Evolutionary conservation across 768 basidiomycete genomes (phyloP), one percentile per base, ranked within the genome.

Genomic region (Phlegmacium glaucopus): DNA sequence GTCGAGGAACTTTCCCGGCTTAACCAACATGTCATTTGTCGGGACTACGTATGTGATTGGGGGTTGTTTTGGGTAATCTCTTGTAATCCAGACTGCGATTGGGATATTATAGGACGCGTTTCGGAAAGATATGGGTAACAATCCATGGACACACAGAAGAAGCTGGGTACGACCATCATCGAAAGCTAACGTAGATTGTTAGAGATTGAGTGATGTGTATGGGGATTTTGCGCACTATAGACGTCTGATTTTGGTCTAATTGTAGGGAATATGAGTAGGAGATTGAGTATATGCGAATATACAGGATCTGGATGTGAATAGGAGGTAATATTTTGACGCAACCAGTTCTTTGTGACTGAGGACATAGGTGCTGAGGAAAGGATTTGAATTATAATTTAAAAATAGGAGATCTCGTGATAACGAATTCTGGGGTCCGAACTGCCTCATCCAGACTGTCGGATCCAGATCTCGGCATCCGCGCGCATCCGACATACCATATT

Each of bases 121-220:
- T 41, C 87, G 78, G 70, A 82, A 95, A 0, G 78, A 66, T 56
- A 99, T 96, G 4, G 93, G 94, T 1, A 99, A 74, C 4, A 97
- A 79, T 9, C 96, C 96, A 60, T 96, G 90, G 3, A 95, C 57
- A 54, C 91, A 93, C 47, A 98, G 83, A 22, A 99, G 78, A 13
- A 97, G 76, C 60, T 94, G 92, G 0, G 91, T 86, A 30, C 95
- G 83, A 39, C 96, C 96, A 54, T 96, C 92, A 65, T 99, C 93
- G 69, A 90, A 94, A 0, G 89, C 92, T 96, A n/a, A 54, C 39
- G 37, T 17, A 47, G 42, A 56, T 30, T 45, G 39, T 44, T 52
- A 52, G 36, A 43, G 39, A 52, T 45, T 32, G 50, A 38, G 22
- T 25, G 13, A 40, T 39, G 40, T 36, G 40, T 7, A 22, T 16